These are phyloP conservation scores for Termitomyces sp. DNA, from an alignment of 1,284 basidiomycete species.

Conservation along the genomic window DNA sequence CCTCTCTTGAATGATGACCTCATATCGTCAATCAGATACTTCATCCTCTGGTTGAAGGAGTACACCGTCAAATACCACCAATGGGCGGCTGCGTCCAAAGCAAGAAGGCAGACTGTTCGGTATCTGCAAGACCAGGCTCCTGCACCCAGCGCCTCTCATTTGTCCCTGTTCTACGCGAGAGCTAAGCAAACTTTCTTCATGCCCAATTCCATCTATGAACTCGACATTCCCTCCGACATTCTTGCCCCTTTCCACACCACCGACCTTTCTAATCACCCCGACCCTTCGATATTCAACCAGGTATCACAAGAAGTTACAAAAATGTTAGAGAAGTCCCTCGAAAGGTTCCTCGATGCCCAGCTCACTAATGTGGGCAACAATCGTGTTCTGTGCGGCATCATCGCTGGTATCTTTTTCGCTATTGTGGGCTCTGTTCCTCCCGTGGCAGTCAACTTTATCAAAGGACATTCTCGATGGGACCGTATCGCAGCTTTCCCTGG, in stretches of 20 bases:
- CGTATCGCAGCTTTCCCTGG: slow-evolving; percentile 62
- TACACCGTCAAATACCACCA: slow-evolving; percentile 55
- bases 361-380: slow-evolving; percentile 73
- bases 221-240: slow-evolving; percentile 60
- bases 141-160: slow-evolving; percentile 44
- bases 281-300: slow-evolving; percentile 58
- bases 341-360: slow-evolving; percentile 64
- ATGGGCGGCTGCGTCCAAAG: slow-evolving; percentile 49
- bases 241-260: slow-evolving; percentile 58
- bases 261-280: slow-evolving; percentile 47
- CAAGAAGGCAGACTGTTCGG: slow-evolving; percentile 28
- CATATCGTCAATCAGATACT: slow-evolving; percentile 44
- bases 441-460: slow-evolving; percentile 44
- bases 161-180: slow-evolving; percentile 68
- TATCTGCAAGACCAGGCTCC: slow-evolving; percentile 31
- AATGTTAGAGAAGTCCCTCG: slow-evolving; percentile 59
- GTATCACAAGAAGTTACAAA: slow-evolving; percentile 51
- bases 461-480: slow-evolving; percentile 44
- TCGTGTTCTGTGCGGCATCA: slow-evolving; percentile 63
- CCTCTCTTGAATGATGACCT: slow-evolving; percentile 4
- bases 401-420: slow-evolving; percentile 47
- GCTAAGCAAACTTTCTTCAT: slow-evolving; percentile 76
- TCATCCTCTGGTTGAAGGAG: slow-evolving; percentile 69
- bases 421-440: slow-evolving; percentile 48
- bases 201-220: slow-evolving; percentile 61